Evolutionary conservation across 2,329 filamentous ascomycete species (phyloP).

Genomic region (Coniochaeta ligniaria): DNA sequence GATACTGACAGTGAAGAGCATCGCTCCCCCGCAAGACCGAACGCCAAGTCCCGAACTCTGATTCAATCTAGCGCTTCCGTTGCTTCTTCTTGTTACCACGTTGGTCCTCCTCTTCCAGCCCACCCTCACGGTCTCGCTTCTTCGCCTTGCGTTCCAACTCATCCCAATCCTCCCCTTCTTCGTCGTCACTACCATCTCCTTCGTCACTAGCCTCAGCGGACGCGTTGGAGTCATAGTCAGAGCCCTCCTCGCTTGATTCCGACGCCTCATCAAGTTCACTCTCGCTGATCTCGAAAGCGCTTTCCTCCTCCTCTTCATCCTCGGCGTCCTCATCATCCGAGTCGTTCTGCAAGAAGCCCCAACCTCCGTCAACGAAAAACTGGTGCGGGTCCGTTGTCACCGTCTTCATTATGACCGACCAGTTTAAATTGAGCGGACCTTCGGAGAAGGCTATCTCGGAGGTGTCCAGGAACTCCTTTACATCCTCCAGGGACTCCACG

Average conservation of each 20-base stretch:
- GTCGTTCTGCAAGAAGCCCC: constrained; percentile 84
- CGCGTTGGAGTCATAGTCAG: constrained; percentile 87
- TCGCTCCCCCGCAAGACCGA: background rate
- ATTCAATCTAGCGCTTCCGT: constrained; percentile 40
- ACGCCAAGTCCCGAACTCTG: too few species aligned
- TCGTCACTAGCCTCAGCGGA: constrained; percentile 77
- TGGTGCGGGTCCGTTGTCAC: constrained; percentile 88
- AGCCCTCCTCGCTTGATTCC: constrained; percentile 73
- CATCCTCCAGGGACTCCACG: constrained; percentile 85
- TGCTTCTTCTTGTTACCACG: constrained; percentile 63
- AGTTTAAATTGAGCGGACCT: constrained; percentile 95
- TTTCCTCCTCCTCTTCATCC: constrained; percentile 81
- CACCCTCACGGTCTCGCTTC: constrained; percentile 66
- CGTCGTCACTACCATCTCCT: constrained; percentile 64
- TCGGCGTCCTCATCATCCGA: constrained; percentile 76
- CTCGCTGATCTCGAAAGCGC: constrained; percentile 84
- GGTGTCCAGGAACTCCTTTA: constrained; percentile 96
- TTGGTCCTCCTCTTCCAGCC: constrained; percentile 66
- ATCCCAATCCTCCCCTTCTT: constrained; percentile 87
- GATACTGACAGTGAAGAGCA: background rate
- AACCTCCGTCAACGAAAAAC: constrained; percentile 93
- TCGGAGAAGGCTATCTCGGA: constrained; percentile 93
- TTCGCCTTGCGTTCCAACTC: constrained; percentile 87
- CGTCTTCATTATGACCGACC: constrained; percentile 99
- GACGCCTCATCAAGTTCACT: constrained; percentile 78